phyloP scores from a whole-genome alignment of 352 stramenopile species.

The Globisporangium heterothallicum region DNA sequence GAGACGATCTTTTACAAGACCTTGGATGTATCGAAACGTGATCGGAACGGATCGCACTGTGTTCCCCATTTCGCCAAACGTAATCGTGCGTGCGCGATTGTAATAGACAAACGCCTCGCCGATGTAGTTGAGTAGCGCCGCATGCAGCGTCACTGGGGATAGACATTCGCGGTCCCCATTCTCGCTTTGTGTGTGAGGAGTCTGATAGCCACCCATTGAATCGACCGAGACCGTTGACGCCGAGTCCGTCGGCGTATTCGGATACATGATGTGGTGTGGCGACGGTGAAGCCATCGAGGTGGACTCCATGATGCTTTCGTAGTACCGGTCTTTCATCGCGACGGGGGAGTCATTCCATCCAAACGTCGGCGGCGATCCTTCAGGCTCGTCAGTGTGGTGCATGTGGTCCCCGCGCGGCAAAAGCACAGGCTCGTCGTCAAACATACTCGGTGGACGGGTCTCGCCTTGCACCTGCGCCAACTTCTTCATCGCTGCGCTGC shows the following conservation, averaged over 20 bases:
- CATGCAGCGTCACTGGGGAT: slow-evolving; percentile 37
- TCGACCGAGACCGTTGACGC: slow-evolving; percentile 19
- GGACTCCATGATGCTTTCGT: slow-evolving; percentile 27
- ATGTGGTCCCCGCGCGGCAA: slow-evolving; percentile 24
- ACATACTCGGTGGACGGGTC: neutral
- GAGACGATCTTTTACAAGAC: slow-evolving; percentile 44
- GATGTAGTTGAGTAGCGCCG: slow-evolving; percentile 51
- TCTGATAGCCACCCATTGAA: slow-evolving; percentile 9
- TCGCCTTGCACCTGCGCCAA: slow-evolving; percentile 22
- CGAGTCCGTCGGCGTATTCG: slow-evolving; percentile 6
- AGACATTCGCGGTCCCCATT: slow-evolving; percentile 25
- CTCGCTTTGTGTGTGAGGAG: neutral
- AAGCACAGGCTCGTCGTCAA: slow-evolving; percentile 36
- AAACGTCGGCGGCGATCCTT: slow-evolving; percentile 31
- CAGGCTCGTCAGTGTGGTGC: slow-evolving; percentile 19
- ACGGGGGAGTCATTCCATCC: slow-evolving; percentile 23
- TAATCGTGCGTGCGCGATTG: slow-evolving; percentile 35
- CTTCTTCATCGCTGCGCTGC: slow-evolving; percentile 36
- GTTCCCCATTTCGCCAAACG: slow-evolving; percentile 51
- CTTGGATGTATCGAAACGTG: slow-evolving; percentile 59
- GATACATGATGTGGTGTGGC: slow-evolving; percentile 27
- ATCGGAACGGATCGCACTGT: slow-evolving; percentile 61
- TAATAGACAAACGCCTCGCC: slow-evolving; percentile 59
- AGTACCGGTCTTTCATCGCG: slow-evolving; percentile 28
- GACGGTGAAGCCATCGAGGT: slow-evolving; percentile 27